Conservation (phyloP, 2,329 filamentous ascomycete species). For the Colletotrichum eleusines region DNA sequence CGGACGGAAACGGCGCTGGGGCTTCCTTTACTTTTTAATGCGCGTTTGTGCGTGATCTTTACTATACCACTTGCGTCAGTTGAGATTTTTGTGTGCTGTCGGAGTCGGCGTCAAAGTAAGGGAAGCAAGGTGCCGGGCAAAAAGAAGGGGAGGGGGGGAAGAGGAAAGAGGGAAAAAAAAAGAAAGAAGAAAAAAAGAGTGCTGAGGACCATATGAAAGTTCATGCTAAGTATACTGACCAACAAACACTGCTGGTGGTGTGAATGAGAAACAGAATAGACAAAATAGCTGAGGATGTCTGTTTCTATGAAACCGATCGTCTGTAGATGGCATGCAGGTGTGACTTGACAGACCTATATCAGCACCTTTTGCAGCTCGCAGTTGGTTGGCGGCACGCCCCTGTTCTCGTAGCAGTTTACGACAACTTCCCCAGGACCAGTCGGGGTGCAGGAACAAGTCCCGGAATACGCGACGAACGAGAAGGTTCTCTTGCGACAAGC, state of each 20-base stretch:
- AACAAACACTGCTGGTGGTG: background rate
- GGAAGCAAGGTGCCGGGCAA: background rate
- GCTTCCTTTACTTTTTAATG: background rate
- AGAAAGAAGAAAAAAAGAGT: background rate
- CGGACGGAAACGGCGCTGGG: background rate
- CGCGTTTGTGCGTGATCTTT: conserved; percentile 9
- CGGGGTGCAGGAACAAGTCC: background rate
- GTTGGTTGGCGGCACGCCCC: background rate
- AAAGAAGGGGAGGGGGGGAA: too few relatives aligned
- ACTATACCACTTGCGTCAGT: conserved; percentile 29
- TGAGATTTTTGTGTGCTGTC: background rate
- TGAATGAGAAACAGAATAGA: background rate
- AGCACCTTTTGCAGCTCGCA: background rate
- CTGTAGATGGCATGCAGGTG: background rate
- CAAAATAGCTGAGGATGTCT: too few relatives aligned
- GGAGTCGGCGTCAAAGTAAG: background rate
- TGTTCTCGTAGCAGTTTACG: background rate
- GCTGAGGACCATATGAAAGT: background rate
- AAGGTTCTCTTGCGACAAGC: background rate
- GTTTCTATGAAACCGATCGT: background rate
- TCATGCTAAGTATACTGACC: background rate
- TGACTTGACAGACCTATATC: background rate
- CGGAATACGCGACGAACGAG: background rate
- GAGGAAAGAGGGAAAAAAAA: too few relatives aligned
- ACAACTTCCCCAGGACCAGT: background rate